Evolutionary conservation across 108 stramenopile species (phyloP).

Genomic region (Stephanodiscus triporus): DNA sequence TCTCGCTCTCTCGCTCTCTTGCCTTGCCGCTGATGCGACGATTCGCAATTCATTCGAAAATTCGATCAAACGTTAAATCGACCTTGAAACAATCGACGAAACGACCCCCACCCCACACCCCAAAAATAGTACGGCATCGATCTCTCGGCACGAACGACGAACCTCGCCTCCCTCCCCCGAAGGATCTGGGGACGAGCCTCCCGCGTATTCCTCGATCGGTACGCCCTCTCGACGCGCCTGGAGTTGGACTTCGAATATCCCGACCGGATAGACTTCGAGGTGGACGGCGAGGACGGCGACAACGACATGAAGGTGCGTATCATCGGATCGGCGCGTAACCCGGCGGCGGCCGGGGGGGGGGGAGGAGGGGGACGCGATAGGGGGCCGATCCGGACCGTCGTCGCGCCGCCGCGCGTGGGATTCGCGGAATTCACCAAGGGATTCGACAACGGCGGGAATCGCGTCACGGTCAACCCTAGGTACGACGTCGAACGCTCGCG

Average conservation of each 20-base stretch:
- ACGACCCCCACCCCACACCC: neutral
- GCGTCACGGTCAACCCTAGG: constrained; percentile 79
- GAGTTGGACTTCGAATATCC: constrained; percentile 63
- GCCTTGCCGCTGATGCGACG: neutral
- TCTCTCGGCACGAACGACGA: constrained; percentile 73
- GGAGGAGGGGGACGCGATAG: neutral
- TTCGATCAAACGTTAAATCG: too few species aligned
- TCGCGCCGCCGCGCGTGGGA: constrained; percentile 25
- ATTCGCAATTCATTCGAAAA: neutral
- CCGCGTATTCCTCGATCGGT: constrained; percentile 65
- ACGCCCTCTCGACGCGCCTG: constrained; percentile 81
- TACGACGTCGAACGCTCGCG: constrained; percentile 70
- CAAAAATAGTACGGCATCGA: constrained; percentile 73
- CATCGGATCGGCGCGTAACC: constrained; percentile 32
- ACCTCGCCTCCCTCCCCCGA: constrained; percentile 85
- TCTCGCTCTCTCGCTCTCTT: too few species aligned
- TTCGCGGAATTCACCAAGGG: constrained; percentile 82
- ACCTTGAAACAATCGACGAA: too few species aligned
- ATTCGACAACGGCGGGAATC: constrained; percentile 73
- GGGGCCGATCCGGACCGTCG: too few species aligned
- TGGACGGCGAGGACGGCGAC: constrained; percentile 78
- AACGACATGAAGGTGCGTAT: constrained; percentile 62
- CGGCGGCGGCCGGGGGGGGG: neutral
- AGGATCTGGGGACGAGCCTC: constrained; percentile 82
- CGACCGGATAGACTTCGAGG: constrained; percentile 56